Evolutionary conservation across 441 rosid species (phyloP).

Genomic region (Hypseocharis bilobata): DNA sequence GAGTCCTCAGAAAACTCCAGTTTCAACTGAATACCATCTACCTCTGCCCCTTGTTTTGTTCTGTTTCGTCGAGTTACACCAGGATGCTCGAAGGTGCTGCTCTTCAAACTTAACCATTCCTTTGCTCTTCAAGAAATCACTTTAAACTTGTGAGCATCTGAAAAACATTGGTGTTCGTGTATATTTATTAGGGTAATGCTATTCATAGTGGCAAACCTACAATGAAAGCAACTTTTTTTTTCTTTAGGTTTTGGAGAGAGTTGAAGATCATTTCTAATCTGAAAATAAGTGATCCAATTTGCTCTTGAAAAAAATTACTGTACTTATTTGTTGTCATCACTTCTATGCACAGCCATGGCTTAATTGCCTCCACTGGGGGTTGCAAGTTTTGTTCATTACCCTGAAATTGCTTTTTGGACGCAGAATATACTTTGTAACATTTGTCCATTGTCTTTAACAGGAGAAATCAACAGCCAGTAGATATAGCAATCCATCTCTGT

Average conservation of each 20-base stretch:
- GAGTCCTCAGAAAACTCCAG: neutral
- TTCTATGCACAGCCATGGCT: neutral
- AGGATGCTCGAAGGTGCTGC: too few species aligned
- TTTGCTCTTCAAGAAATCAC: too few species aligned
- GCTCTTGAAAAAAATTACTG: neutral
- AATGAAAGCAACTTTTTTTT: too few species aligned
- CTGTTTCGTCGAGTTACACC: too few species aligned
- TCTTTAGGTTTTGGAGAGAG: too few species aligned
- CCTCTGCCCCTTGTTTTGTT: neutral
- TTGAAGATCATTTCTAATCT: too few species aligned
- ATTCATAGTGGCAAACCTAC: too few species aligned
- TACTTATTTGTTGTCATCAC: neutral
- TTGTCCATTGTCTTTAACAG: slow-evolving; percentile 31
- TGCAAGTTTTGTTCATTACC: neutral
- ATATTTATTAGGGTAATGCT: too few species aligned
- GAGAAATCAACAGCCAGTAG: slow-evolving; percentile 53
- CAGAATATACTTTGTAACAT: neutral
- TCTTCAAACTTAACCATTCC: too few species aligned
- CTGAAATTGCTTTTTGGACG: neutral
- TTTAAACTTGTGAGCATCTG: too few species aligned
- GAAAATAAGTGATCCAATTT: neutral
- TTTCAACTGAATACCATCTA: neutral
- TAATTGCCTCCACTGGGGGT: neutral
- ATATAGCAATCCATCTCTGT: slow-evolving; percentile 29
- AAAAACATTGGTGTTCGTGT: too few species aligned